Base-by-base conservation (phyloP, 2,329 filamentous ascomycete genomes). In the Fusarium continuum region DNA sequence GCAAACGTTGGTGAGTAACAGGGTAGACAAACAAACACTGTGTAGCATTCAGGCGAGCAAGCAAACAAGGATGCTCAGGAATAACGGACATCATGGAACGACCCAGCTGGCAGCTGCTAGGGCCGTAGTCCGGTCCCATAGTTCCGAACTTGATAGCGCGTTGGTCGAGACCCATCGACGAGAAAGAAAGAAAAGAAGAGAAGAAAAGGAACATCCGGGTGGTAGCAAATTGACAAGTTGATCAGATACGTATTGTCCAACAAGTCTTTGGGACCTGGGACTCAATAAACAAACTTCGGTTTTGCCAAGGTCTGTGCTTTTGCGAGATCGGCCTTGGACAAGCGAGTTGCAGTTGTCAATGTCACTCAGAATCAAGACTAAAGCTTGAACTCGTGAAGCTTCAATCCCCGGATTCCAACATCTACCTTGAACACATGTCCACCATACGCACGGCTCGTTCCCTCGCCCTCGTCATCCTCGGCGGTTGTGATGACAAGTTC, bases 401-500 rank as follows among this genome's bases (percentile, higher is more conserved):
- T 79, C 71, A 88, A 69, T 1, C 92, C 91, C 69, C 77, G 80
- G 4, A 90, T 85, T 4, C 91, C 91, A 59, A 96, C 91, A 73
- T 95, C 85, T 43, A 94, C 84, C 74, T 83, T 86, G 77, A 92
- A 96, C 59, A 95, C 72, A 22, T 84, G 88, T 3, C 93, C 93
- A 28, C 88, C 86, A 58, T 86, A 84, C 75, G 82, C 82, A 69
- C 82, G 82, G 69, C 87, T 89, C 72, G 84, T 79, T 6, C 85
- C 84, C 64, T 86, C 83, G 39, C 88, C 87, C 39, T 88, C 85
- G 59, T 91, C 88, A 72, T 89, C 87, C 28, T 75, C 79, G 6
- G 92, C 92, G 51, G 87, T 91, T 17, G 93, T 97, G 72, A 97
- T 90, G 76, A 90, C 90, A 54, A 97, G 80, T 71, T 87, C 83